phyloP scores from a whole-genome alignment of 2,329 filamentous ascomycete species.

The Hypomyces perniciosus region DNA sequence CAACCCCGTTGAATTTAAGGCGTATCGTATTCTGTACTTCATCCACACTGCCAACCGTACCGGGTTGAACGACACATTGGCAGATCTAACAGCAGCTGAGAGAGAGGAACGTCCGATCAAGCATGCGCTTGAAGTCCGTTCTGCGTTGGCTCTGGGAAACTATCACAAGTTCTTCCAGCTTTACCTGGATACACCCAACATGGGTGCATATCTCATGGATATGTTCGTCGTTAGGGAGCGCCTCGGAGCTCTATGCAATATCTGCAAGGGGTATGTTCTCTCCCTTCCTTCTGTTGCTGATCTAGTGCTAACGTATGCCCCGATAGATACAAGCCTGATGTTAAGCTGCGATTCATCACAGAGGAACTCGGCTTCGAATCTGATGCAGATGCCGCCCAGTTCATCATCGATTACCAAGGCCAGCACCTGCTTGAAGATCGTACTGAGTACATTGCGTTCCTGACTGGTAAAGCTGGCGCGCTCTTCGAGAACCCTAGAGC shows the following conservation, averaged over 20 bases:
- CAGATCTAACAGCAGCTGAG: slow-evolving; percentile 97
- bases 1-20: slow-evolving; percentile 92
- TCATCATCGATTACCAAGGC: slow-evolving; percentile 75
- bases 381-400: slow-evolving; percentile 83
- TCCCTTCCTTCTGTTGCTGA: neutral
- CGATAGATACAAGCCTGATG: slow-evolving; percentile 80
- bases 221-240: slow-evolving; percentile 97
- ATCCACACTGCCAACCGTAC: slow-evolving; percentile 98
- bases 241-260: slow-evolving; percentile 80
- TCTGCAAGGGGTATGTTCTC: slow-evolving; percentile 82
- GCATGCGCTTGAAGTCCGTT: slow-evolving; percentile 87
- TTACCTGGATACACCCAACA: slow-evolving; percentile 88
- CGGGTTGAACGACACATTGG: slow-evolving; percentile 95
- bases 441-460: slow-evolving; percentile 64
- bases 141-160: slow-evolving; percentile 86
- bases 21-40: slow-evolving; percentile 99
- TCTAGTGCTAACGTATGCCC: slow-evolving; percentile 37
- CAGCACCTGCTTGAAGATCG: slow-evolving; percentile 72
- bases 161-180: slow-evolving; percentile 98
- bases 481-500: slow-evolving; percentile 70
- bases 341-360: slow-evolving; percentile 85
- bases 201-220: slow-evolving; percentile 98
- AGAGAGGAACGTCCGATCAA: slow-evolving; percentile 79
- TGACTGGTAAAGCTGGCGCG: slow-evolving; percentile 64
- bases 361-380: slow-evolving; percentile 95